A percentile compares a stretch with the other conserved stretches of the same genome.
Conservation (phyloP, 768 basidiomycete species). For the Termitomyces titanicus region DNA sequence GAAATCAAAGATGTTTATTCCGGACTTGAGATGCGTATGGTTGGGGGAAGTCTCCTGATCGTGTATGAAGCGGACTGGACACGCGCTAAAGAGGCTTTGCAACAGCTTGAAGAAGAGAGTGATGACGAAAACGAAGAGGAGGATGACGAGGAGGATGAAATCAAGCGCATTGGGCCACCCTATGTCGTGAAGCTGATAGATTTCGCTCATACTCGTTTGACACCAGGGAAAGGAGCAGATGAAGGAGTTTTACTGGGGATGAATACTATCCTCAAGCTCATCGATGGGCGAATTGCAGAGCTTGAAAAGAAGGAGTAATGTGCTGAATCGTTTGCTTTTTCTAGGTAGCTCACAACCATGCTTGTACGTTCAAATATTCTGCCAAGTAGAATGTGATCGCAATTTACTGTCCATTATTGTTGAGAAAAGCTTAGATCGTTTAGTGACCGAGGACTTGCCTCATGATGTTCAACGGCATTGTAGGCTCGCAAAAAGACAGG, state of each 20-base stretch:
- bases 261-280: conserved; percentile 55
- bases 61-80: conserved; percentile 61
- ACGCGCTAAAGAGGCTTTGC: conserved; percentile 13
- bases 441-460: no score
- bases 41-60: conserved; percentile 78
- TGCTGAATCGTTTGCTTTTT: not conserved
- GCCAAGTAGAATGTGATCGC: no score
- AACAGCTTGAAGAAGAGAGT: conserved; percentile 12
- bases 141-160: conserved; percentile 13
- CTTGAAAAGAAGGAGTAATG: conserved; percentile 6
- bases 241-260: conserved; percentile 74
- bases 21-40: conserved; percentile 68
- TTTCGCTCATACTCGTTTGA: conserved; percentile 83
- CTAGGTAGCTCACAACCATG: not conserved
- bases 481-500: no score
- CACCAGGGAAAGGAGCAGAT: conserved; percentile 73
- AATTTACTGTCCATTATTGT: no score
- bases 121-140: conserved; percentile 11
- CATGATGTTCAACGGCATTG: no score
- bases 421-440: no score
- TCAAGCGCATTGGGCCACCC: conserved; percentile 40
- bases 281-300: conserved; percentile 37
- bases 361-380: not conserved
- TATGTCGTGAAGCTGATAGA: conserved; percentile 83
- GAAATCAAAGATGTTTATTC: conserved; percentile 49